Evolutionary conservation across 148 eudicot genomes (phyloP).

Genomic region (Selenicereus undatus): DNA sequence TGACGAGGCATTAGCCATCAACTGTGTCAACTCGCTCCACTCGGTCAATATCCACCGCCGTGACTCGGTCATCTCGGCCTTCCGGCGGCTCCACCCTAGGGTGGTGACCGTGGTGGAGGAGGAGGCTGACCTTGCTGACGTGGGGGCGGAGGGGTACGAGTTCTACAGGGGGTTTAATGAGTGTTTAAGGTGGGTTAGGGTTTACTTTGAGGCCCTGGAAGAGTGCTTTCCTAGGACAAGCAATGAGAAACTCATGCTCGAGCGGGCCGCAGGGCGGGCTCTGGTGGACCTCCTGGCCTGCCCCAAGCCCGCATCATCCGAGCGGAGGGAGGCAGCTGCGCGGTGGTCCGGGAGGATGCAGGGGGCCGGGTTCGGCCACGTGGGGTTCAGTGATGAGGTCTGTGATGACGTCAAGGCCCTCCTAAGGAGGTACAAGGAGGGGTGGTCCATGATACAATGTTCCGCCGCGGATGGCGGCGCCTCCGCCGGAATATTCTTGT

Average conservation of each 20-base stretch:
- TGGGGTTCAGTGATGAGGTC: constrained; percentile 71
- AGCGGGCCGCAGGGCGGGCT: constrained; percentile 79
- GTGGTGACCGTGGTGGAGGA: constrained; percentile 81
- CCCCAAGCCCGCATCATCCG: constrained; percentile 50
- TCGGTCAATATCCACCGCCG: constrained; percentile 42
- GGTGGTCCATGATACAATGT: constrained; percentile 71
- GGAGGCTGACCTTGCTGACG: constrained; percentile 68
- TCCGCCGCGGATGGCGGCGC: constrained; percentile 1
- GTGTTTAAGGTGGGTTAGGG: constrained; percentile 82
- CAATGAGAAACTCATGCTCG: constrained; percentile 80
- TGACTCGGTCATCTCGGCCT: constrained; percentile 43
- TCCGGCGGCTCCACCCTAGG: constrained; percentile 60
- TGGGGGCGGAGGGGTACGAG: constrained; percentile 48
- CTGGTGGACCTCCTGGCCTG: constrained; percentile 74
- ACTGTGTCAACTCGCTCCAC: constrained; percentile 68
- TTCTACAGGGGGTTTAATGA: constrained; percentile 73
- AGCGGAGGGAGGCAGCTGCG: constrained; percentile 73
- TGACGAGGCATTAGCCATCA: constrained; percentile 79
- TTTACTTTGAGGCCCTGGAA: constrained; percentile 74
- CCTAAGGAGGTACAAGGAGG: constrained; percentile 88
- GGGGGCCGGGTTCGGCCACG: constrained; percentile 48
- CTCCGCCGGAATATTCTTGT: constrained; percentile 68
- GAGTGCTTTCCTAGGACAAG: constrained; percentile 72
- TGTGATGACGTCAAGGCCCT: constrained; percentile 83
- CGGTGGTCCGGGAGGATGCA: constrained; percentile 62